Percentiles rank a stretch among this genome's conserved stretches.
Conservation (phyloP, 768 basidiomycete genomes). For the Leccinum fibrillosum region DNA sequence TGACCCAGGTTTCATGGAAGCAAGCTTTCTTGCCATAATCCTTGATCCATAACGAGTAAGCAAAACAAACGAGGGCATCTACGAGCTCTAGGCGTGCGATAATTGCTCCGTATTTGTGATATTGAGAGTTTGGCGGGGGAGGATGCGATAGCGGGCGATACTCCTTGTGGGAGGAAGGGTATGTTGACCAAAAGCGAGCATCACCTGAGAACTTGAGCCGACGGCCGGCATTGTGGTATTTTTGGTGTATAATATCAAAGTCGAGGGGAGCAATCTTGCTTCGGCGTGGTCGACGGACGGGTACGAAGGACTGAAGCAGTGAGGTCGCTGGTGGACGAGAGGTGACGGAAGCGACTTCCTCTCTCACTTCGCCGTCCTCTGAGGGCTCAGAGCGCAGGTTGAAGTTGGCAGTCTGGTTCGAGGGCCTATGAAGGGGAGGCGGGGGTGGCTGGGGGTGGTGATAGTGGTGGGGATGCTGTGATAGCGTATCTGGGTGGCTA, state of each 20-base stretch:
- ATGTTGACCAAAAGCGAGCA: slow-evolving; percentile 73
- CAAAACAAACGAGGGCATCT: slow-evolving; percentile 80
- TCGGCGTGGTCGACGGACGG: slow-evolving; percentile 65
- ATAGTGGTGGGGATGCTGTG: slow-evolving; percentile 30
- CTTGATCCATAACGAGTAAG: slow-evolving; percentile 79
- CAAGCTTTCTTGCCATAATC: slow-evolving; percentile 59
- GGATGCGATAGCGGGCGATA: slow-evolving; percentile 62
- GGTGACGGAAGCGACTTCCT: slow-evolving; percentile 31
- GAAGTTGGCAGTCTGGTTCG: slow-evolving; percentile 21
- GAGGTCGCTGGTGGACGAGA: slow-evolving; percentile 26
- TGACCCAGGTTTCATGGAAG: slow-evolving; percentile 61
- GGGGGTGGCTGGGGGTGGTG: slow-evolving; percentile 25
- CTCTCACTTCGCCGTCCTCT: slow-evolving; percentile 47
- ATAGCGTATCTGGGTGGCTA: slow-evolving; percentile 23
- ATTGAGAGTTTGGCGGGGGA: slow-evolving; percentile 61
- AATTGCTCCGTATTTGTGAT: slow-evolving; percentile 71
- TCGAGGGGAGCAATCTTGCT: slow-evolving; percentile 47
- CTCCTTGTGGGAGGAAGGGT: slow-evolving; percentile 59
- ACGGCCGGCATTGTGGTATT: slow-evolving; percentile 67
- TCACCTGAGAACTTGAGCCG: slow-evolving; percentile 83
- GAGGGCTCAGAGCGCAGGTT: slow-evolving; percentile 38
- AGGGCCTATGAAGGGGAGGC: slow-evolving; percentile 17
- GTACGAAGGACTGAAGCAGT: slow-evolving; percentile 40
- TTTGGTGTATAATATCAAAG: slow-evolving; percentile 62
- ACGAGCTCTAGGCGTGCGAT: slow-evolving; percentile 78